These are phyloP conservation scores for Picea sitchensis DNA, from an alignment of 75 land plant species.

Conservation along the genomic window DNA sequence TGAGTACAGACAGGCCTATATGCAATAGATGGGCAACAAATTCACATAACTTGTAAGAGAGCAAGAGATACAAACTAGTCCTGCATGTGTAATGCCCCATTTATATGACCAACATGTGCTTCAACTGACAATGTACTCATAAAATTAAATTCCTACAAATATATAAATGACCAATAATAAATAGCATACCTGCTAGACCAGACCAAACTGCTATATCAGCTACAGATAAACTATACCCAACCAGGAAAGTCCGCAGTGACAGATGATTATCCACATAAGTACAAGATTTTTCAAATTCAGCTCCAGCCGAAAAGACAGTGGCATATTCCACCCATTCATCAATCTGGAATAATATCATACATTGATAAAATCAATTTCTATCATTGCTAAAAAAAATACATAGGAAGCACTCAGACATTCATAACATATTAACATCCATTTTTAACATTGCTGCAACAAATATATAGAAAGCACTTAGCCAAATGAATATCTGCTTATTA, in stretches of 20 bases:
- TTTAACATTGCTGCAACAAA: too few relatives aligned
- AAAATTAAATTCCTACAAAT: background rate
- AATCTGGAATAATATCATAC: conserved; percentile 37
- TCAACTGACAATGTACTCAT: background rate
- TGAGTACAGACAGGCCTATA: background rate
- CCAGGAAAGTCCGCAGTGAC: conserved; percentile 62
- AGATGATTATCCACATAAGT: conserved; percentile 48
- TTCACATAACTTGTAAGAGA: background rate
- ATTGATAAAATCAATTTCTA: background rate
- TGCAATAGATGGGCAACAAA: background rate
- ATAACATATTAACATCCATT: background rate
- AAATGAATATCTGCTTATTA: too few relatives aligned
- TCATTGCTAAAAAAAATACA: background rate
- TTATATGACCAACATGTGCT: background rate
- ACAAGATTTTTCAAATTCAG: conserved; percentile 85
- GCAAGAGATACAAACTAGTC: background rate
- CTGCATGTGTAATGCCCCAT: background rate
- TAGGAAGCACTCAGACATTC: background rate
- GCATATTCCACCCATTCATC: conserved; percentile 87
- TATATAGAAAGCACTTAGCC: too few relatives aligned
- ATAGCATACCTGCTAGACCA: conserved; percentile 1
- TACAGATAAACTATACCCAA: conserved; percentile 57
- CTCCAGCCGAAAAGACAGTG: conserved; percentile 53
- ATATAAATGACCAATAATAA: background rate
- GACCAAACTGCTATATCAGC: conserved; percentile 26